Evolutionary conservation across 2,329 filamentous ascomycete genomes (phyloP).

Genomic region (Diplodia intermedia): DNA sequence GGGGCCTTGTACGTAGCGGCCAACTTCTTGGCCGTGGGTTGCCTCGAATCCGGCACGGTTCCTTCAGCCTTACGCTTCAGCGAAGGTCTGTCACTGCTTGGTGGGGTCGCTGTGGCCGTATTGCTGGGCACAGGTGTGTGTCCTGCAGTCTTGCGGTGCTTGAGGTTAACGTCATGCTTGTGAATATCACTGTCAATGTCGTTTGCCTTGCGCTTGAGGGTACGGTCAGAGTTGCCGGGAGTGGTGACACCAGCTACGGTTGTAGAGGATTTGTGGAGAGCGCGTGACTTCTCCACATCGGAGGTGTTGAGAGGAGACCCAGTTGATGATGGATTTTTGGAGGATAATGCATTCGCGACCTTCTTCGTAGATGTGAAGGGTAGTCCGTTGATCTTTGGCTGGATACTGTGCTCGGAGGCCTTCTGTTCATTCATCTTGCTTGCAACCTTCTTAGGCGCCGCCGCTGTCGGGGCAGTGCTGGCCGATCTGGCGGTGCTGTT

Average conservation of each 20-base stretch:
- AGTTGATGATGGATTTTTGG: constrained; percentile 68
- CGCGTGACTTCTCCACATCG: constrained; percentile 58
- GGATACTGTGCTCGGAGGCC: not conserved
- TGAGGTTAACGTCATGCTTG: constrained; percentile 45
- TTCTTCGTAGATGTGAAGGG: constrained; percentile 31
- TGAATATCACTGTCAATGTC: constrained; percentile 48
- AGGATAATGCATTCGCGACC: constrained; percentile 54
- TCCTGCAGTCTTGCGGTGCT: constrained; percentile 44
- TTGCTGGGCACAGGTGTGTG: constrained; percentile 43
- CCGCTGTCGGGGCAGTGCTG: not conserved
- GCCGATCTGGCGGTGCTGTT: not conserved
- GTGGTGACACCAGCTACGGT: constrained; percentile 35
- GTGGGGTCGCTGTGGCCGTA: constrained; percentile 41
- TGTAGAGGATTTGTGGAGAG: constrained; percentile 48
- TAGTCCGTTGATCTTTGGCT: constrained; percentile 26
- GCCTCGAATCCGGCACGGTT: constrained; percentile 38
- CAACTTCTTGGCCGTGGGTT: constrained; percentile 32
- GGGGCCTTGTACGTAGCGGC: constrained; percentile 34
- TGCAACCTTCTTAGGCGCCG: not conserved
- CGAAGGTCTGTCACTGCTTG: constrained; percentile 41
- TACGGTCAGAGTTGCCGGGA: constrained; percentile 44
- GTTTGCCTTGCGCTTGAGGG: constrained; percentile 52
- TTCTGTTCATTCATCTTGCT: constrained; percentile 9
- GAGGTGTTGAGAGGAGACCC: constrained; percentile 68
- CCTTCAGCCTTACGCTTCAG: constrained; percentile 57